Evolutionary conservation across 805 yeast species (phyloP).

Genomic region (Kodamaea hsintzibuensis): DNA sequence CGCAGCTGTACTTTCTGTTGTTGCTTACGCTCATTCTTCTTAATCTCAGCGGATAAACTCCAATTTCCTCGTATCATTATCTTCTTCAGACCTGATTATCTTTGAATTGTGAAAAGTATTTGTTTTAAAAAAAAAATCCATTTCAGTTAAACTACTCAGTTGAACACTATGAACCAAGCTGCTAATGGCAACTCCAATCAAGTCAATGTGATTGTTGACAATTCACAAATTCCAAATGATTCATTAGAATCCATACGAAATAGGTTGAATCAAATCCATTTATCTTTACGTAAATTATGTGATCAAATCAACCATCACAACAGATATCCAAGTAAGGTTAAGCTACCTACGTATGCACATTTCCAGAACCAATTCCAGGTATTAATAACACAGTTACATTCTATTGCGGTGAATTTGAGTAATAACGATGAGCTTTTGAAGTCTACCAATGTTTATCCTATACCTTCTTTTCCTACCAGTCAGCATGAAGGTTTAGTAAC

Average conservation of each 20-base stretch:
- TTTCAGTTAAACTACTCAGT: too few relatives aligned
- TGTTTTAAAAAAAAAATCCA: conserved; percentile 4
- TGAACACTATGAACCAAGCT: conserved; percentile 1
- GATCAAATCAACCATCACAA: conserved; percentile 39
- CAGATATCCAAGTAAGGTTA: conserved; percentile 37
- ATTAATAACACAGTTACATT: conserved; percentile 75
- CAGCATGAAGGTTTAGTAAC: conserved; percentile 82
- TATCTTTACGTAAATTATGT: conserved; percentile 37
- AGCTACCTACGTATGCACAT: conserved; percentile 53
- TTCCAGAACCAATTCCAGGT: conserved; percentile 85
- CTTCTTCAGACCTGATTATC: neutral
- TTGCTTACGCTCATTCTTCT: conserved; percentile 35
- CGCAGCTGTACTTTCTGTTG: conserved; percentile 37
- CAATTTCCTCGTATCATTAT: conserved; percentile 28
- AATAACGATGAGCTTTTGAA: conserved; percentile 58
- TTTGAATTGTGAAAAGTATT: neutral
- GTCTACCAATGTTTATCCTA: conserved; percentile 77
- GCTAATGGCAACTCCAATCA: conserved; percentile 3
- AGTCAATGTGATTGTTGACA: conserved; percentile 3
- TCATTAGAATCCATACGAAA: conserved; percentile 43
- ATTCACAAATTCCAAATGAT: conserved; percentile 33
- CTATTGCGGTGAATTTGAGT: conserved; percentile 71
- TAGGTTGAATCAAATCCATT: conserved; percentile 42
- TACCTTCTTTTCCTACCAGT: conserved; percentile 80
- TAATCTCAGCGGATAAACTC: conserved; percentile 40